Evolutionary conservation across 228 moss, liverwort and hornwort species (phyloP).

Genomic region (Sphagnum magellanicum): DNA sequence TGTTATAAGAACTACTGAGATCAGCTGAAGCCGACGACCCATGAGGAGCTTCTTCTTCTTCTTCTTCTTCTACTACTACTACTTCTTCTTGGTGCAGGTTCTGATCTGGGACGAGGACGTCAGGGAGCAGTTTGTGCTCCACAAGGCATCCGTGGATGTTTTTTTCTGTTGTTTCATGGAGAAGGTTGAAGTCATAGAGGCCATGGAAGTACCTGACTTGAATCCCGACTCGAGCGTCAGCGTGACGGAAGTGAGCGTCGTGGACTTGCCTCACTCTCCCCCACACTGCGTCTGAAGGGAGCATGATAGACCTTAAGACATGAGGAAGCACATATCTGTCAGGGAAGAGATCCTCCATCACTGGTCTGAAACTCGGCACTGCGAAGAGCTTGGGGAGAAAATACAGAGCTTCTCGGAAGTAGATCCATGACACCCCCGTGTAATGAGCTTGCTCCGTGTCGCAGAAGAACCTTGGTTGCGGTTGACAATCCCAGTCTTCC

Average conservation of each 20-base stretch:
- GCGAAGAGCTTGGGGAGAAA: slow-evolving; percentile 47
- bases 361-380: slow-evolving; percentile 22
- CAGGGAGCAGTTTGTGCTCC: slow-evolving; percentile 14
- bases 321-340: slow-evolving; percentile 27
- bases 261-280: slow-evolving; percentile 35
- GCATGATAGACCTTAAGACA: slow-evolving; percentile 31
- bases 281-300: slow-evolving; percentile 43
- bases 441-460: slow-evolving; percentile 52
- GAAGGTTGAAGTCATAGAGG: slow-evolving; percentile 21
- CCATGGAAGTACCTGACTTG: slow-evolving; percentile 46
- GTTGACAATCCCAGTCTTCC: slow-evolving; percentile 47
- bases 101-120: background rate
- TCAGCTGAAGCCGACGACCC: background rate
- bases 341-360: slow-evolving; percentile 39
- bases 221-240: slow-evolving; percentile 24
- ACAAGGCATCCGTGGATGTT: slow-evolving; percentile 15
- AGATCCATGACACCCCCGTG: slow-evolving; percentile 32
- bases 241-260: slow-evolving; percentile 26
- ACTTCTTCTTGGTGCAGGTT: background rate
- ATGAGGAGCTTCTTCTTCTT: background rate
- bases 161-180: slow-evolving; percentile 18
- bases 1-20: background rate
- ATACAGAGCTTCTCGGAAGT: slow-evolving; percentile 40
- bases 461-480: slow-evolving; percentile 52
- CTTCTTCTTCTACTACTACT: background rate